Evolutionary conservation across 495 filamentous ascomycete genomes (phyloP), one percentile per base, ranked within the genome.

Genomic region (Xylaria palmicola): DNA sequence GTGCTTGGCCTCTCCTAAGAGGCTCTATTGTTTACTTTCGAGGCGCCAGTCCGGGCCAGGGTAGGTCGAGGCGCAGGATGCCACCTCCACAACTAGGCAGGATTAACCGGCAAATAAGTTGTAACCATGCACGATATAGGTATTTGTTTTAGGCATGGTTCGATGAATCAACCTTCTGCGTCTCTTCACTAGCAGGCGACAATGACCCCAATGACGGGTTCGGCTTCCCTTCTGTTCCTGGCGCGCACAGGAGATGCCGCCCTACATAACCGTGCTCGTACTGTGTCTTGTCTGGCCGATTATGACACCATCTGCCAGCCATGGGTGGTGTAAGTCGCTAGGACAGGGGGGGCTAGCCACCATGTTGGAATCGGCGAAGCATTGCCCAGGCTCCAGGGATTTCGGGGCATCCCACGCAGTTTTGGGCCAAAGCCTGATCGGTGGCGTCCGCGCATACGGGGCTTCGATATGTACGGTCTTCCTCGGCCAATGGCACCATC

Each of bases 361-460:
- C 43, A 39, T 59, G 45, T 45, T 59, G 29, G 24, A 59, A 59
- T 59, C 56, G 56, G 56, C 56, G 56, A 59, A 40, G 56, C 44
- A 47, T 45, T 57, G 36, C 56, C 34, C 37, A 56, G 39, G 43
- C 39, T 29, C 50, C n/a, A 57, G 27, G 54, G 39, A 15, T 20
- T 30, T 36, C 54, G 29, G 54, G 40, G 27, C n/a, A 41, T 47
- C 45, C 41, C 37, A 56, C 30, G 52, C 37, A 37, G 52, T 27
- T 54, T 54, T 54, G 22, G 36, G 51, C 8, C 22, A 41, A 40
- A 54, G 51, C 51, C 19, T 54, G 36, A 34, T 54, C 51, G 19
- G 51, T 41, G 51, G 51, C 36, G 51, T 19, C 5, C 22, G 32
- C 22, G 24, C 34, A 54, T 49, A 32, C 37, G 49, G 49, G 17